Conservation (phyloP, 2,329 filamentous ascomycete species). For the Colletotrichum nymphaeae region DNA sequence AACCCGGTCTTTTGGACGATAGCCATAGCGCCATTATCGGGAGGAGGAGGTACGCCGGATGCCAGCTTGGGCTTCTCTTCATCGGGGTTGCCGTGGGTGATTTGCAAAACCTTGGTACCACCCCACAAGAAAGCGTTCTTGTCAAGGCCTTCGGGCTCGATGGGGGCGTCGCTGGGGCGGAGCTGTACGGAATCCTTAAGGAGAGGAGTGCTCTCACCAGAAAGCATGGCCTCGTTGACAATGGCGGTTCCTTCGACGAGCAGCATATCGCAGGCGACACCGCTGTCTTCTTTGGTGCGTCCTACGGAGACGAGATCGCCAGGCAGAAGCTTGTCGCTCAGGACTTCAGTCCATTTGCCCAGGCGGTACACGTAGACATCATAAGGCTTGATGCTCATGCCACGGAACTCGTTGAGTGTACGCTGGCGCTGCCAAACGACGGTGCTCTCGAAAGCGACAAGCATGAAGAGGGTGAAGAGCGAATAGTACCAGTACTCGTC, state of each 20-base stretch:
- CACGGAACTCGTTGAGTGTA: slow-evolving; percentile 94
- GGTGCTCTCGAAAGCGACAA: slow-evolving; percentile 96
- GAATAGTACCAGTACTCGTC: slow-evolving; percentile 99
- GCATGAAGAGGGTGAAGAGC: slow-evolving; percentile 98
- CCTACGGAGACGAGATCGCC: slow-evolving; percentile 93
- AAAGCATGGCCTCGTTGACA: slow-evolving; percentile 99
- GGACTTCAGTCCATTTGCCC: slow-evolving; percentile 87
- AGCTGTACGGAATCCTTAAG: slow-evolving; percentile 96
- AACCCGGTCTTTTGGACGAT: slow-evolving; percentile 96
- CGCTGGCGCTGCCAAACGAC: slow-evolving; percentile 99
- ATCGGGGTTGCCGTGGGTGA: slow-evolving; percentile 85
- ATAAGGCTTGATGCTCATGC: slow-evolving; percentile 99
- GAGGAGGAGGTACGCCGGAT: slow-evolving; percentile 84
- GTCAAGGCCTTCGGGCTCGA: slow-evolving; percentile 92
- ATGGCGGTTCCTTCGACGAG: slow-evolving; percentile 95
- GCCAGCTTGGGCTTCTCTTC: slow-evolving; percentile 78
- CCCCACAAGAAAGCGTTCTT: slow-evolving; percentile 98
- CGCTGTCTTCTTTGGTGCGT: slow-evolving; percentile 95
- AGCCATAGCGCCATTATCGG: slow-evolving; percentile 93
- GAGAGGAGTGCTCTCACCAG: slow-evolving; percentile 95
- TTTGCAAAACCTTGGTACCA: slow-evolving; percentile 95
- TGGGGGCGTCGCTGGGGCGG: slow-evolving; percentile 80
- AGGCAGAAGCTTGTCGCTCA: slow-evolving; percentile 91
- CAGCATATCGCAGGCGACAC: slow-evolving; percentile 97
- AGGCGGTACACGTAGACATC: slow-evolving; percentile 91